Evolutionary conservation across 768 basidiomycete genomes (phyloP).

Genomic region (Saitozyma sp.): DNA sequence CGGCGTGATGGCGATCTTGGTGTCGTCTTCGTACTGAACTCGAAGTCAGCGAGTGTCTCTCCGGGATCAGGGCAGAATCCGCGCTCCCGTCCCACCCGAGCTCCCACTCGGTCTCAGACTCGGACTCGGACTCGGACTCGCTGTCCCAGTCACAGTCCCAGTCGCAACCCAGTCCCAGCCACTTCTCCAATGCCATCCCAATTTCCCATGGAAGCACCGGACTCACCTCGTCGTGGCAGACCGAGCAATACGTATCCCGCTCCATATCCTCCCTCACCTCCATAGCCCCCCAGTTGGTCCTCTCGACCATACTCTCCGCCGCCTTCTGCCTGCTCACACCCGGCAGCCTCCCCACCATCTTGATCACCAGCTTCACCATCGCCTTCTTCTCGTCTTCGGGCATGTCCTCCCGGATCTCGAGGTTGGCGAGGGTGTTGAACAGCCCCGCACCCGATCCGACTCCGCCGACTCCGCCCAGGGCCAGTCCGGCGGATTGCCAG

Average conservation of each 20-base stretch:
- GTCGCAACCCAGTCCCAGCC: no score
- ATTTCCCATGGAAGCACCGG: no score
- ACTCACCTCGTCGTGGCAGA: conserved; percentile 48
- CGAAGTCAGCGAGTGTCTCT: background rate
- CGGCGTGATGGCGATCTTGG: conserved; percentile 31
- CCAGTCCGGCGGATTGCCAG: background rate
- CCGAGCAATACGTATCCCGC: conserved; percentile 34
- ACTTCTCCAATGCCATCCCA: no score
- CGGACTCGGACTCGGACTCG: no score
- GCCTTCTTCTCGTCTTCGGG: conserved; percentile 17
- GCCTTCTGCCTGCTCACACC: conserved; percentile 6
- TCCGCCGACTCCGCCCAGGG: background rate
- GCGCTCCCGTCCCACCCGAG: no score
- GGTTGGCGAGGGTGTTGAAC: background rate
- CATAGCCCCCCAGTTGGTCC: conserved; percentile 9
- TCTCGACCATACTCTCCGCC: conserved; percentile 21
- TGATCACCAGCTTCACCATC: conserved; percentile 16
- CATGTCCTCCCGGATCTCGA: conserved; percentile 16
- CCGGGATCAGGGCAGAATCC: background rate
- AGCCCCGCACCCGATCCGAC: no score
- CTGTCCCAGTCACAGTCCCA: no score
- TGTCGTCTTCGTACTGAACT: conserved; percentile 20
- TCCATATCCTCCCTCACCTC: conserved; percentile 20
- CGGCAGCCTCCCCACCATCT: conserved; percentile 12
- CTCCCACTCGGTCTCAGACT: no score